A percentile compares a stretch with the other conserved stretches of the same genome.
Conservation (phyloP, 768 basidiomycete genomes). For the Imleria badia region DNA sequence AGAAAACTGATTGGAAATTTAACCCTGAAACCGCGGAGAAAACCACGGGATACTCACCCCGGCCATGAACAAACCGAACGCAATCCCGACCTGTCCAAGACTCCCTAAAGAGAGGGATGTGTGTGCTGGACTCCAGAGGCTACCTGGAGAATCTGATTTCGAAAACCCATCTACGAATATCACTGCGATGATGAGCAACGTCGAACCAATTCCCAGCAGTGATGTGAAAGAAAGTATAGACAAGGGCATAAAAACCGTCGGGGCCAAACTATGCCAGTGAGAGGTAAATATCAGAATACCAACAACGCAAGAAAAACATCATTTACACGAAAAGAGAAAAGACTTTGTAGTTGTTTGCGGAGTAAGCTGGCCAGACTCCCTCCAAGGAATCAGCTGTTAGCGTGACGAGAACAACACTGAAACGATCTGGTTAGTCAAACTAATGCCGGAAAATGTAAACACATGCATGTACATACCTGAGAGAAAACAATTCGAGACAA, state of each 20-base stretch:
- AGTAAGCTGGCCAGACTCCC: slow-evolving; percentile 64
- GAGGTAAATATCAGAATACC: not conserved
- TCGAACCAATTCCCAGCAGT: slow-evolving; percentile 79
- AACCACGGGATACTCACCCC: slow-evolving; percentile 52
- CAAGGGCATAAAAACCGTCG: slow-evolving; percentile 83
- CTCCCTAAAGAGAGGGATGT: slow-evolving; percentile 60
- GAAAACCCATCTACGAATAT: slow-evolving; percentile 81
- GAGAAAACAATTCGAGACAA: slow-evolving; percentile 83
- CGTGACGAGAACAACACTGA: slow-evolving; percentile 83
- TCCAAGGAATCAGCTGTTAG: slow-evolving; percentile 86
- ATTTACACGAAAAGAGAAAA: slow-evolving; percentile 70
- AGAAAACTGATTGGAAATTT: slow-evolving; percentile 55
- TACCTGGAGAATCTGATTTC: slow-evolving; percentile 73
- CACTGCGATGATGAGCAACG: slow-evolving; percentile 69
- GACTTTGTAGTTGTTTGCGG: slow-evolving; percentile 72
- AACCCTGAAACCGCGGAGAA: slow-evolving; percentile 20
- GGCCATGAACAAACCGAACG: slow-evolving; percentile 90
- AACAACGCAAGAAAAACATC: not conserved
- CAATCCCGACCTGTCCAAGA: slow-evolving; percentile 63
- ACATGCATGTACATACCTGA: slow-evolving; percentile 52
- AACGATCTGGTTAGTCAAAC: not conserved
- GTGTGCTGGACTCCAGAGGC: slow-evolving; percentile 70
- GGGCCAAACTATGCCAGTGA: slow-evolving; percentile 59
- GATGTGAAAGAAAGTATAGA: slow-evolving; percentile 88
- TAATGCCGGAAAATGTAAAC: not conserved